Percentiles rank a stretch among this genome's conserved stretches.
These are phyloP conservation scores for Globisporangium nunn DNA, from an alignment of 352 stramenopile genomes.

Conservation along the genomic window DNA sequence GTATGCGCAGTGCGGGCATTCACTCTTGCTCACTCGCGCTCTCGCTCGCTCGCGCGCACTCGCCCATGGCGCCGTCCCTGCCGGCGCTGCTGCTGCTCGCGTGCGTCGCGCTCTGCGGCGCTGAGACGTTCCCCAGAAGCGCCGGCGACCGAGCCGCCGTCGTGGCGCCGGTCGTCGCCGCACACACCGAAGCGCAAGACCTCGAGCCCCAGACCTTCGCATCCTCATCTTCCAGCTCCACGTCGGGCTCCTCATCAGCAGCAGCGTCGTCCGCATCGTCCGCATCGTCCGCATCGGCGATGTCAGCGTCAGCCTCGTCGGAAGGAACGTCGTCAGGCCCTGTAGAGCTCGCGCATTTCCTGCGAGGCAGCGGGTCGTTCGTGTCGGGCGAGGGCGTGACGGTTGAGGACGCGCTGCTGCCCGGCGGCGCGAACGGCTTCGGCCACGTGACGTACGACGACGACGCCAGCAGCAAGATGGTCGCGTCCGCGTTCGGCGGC, in stretches of 20 bases:
- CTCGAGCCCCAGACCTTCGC: background rate
- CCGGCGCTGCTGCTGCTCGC: conserved; percentile 1
- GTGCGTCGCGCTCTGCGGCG: background rate
- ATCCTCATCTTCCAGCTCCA: background rate
- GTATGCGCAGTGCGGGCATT: background rate
- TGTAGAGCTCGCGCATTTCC: background rate
- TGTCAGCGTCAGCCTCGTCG: background rate
- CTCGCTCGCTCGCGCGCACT: background rate
- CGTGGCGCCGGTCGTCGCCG: conserved; percentile 6
- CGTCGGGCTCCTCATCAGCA: background rate
- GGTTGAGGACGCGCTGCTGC: conserved; percentile 7
- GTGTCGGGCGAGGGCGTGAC: background rate
- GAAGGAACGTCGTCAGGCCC: background rate
- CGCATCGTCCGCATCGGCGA: background rate
- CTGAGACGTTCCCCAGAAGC: conserved; percentile 7
- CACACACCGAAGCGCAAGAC: background rate
- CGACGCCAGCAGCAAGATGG: conserved; percentile 6
- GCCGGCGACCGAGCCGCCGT: background rate
- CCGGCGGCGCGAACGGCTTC: conserved; percentile 23
- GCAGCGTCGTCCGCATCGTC: background rate
- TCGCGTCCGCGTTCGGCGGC: conserved; percentile 2
- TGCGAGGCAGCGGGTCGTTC: background rate
- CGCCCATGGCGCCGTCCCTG: background rate
- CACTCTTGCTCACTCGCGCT: conserved; percentile 1
- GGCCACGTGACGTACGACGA: conserved; percentile 24